Evolutionary conservation across 768 basidiomycete species (phyloP).

Genomic region (Leccinum subtestaceum): DNA sequence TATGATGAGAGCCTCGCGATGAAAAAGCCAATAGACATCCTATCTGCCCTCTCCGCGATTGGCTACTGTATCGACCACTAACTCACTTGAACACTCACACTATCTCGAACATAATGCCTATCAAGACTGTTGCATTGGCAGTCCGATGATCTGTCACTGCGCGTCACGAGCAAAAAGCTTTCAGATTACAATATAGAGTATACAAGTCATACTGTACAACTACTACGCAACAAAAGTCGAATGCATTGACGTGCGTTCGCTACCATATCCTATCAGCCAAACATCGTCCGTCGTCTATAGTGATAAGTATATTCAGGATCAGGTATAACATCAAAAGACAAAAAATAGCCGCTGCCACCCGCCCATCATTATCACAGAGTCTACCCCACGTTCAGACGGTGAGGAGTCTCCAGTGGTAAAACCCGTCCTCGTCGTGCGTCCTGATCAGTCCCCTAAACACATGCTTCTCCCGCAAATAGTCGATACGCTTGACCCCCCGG

Average conservation of each 20-base stretch:
- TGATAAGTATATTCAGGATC: neutral
- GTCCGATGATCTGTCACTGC: neutral
- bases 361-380: neutral
- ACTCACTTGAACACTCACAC: neutral
- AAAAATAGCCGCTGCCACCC: neutral
- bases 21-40: neutral
- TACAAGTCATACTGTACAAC: neutral
- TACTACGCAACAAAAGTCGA: neutral
- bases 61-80: neutral
- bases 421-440: conserved; percentile 29
- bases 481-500: conserved; percentile 39
- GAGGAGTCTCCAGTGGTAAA: conserved; percentile 30
- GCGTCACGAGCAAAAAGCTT: neutral
- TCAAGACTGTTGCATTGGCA: neutral
- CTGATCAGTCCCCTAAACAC: conserved; percentile 38
- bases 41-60: neutral
- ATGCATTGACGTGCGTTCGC: neutral
- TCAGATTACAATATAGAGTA: neutral
- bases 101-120: neutral
- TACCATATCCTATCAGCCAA: neutral
- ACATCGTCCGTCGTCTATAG: neutral
- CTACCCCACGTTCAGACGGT: conserved; percentile 9
- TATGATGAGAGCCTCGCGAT: neutral
- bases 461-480: conserved; percentile 36
- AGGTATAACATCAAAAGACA: neutral